These are phyloP conservation scores for Effrenium voratum DNA, from an alignment of 73 alveolate species.

Conservation along the genomic window DNA sequence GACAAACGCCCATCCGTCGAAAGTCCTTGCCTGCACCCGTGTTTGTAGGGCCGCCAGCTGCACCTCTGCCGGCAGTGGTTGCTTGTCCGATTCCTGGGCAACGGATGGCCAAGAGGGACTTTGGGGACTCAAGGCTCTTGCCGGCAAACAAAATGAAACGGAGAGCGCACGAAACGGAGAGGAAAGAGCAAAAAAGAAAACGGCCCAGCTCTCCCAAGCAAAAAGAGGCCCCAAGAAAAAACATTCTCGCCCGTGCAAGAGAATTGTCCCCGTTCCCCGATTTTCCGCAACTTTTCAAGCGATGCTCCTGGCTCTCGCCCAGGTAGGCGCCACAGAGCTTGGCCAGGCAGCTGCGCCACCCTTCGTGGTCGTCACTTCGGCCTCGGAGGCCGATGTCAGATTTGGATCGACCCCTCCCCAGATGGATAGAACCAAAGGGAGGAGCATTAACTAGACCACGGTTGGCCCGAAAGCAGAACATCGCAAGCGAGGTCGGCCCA, in stretches of 20 bases:
- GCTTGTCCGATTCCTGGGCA: slow-evolving; percentile 52
- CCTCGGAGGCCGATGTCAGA: not conserved
- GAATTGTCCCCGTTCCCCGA: no score
- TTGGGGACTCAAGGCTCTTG: not conserved
- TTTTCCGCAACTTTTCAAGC: not conserved
- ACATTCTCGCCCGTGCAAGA: no score
- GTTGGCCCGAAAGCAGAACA: no score
- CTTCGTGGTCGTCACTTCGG: slow-evolving; percentile 47
- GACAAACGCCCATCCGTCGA: not conserved
- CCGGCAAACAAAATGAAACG: not conserved
- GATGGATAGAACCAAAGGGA: no score
- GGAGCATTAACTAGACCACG: no score
- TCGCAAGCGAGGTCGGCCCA: no score
- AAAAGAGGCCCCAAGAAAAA: no score
- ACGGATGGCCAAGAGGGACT: no score
- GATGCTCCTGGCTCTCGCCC: not conserved
- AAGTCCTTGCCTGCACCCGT: slow-evolving; percentile 60
- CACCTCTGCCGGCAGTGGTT: slow-evolving; percentile 27
- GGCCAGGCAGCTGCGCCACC: slow-evolving; percentile 78
- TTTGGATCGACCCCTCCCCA: no score
- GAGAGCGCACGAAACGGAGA: not conserved
- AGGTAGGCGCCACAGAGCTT: slow-evolving; percentile 53
- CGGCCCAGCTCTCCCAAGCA: no score
- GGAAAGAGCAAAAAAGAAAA: no score
- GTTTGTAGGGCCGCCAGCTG: slow-evolving; percentile 52